Base-by-base conservation (phyloP, 2,329 filamentous ascomycete species). In the Fulvia fulva region DNA sequence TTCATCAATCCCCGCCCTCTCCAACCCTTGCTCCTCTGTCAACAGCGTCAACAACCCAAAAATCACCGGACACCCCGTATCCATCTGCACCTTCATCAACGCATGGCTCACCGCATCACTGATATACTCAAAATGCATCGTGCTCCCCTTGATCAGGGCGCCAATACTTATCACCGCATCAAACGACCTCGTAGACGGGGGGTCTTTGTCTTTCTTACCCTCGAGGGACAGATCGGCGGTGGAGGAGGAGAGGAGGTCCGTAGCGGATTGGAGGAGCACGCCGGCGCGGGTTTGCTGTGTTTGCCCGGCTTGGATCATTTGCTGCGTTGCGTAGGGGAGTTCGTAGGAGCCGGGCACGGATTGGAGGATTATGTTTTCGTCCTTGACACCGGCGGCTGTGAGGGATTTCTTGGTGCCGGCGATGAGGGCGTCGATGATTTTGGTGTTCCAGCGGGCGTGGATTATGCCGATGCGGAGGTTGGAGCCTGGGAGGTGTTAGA, bases 71-170 rank as follows among this genome's bases (percentile, higher is more conserved):
- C 96, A 85, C 46, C 90, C 89, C 9, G 86, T 87, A 73, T 99
- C 93, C 56, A 97, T 81, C 75, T 96, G 91, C 59, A 97, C 87
- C 64, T 90, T 87, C 94, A 99, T 99, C 61, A 99, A 81, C 6
- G 91, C 94, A 62, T 96, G 90, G 58, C 87, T 91, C 6, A 95
- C 91, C 43, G 90, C 85, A 64, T 97, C 94, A 44, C 92, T 84
- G 69, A 99, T 99, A 78, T 99, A 97, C 78, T 99, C 94, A 71
- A 99, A 99, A 78, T 99, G 94, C 91, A 97, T 97, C 6, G 94
- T 97, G 77, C 96, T 90, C 74, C 94, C 94, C 80, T 99, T 99
- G 79, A 99, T 97, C 61, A 99, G 84, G 57, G 96, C 92, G 56
- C 94, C 94, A 66, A 99, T 89, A 54, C 94, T 91, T 65, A 99